Evolutionary conservation across 768 basidiomycete genomes (phyloP).

Genomic region (Cytidiella melzeri): DNA sequence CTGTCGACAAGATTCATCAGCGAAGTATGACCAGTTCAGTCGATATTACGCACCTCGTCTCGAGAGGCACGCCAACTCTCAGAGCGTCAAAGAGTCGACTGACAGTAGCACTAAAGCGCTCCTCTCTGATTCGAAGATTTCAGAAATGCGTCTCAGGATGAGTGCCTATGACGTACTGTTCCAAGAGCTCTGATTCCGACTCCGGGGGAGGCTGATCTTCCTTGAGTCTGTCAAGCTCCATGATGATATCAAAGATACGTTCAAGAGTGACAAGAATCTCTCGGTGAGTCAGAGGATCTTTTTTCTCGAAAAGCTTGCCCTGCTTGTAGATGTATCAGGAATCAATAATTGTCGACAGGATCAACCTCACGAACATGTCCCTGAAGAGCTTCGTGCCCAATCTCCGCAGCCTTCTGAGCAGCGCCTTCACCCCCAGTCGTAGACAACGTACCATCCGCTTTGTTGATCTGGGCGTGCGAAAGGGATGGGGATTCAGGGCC

Average conservation of each 20-base stretch:
- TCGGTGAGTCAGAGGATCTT: slow-evolving; percentile 72
- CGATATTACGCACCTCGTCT: slow-evolving; percentile 63
- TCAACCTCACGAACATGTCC: slow-evolving; percentile 46
- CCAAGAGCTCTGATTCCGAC: slow-evolving; percentile 33
- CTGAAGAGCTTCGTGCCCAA: slow-evolving; percentile 69
- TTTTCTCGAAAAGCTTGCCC: slow-evolving; percentile 47
- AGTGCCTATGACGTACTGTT: slow-evolving; percentile 38
- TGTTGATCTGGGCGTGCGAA: slow-evolving; percentile 46
- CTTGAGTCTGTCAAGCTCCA: slow-evolving; percentile 80
- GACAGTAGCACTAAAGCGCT: slow-evolving; percentile 49
- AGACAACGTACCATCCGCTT: slow-evolving; percentile 36
- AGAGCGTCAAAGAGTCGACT: slow-evolving; percentile 76
- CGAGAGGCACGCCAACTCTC: slow-evolving; percentile 85
- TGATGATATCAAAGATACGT: slow-evolving; percentile 74
- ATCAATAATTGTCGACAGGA: not conserved
- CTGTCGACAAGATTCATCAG: slow-evolving; percentile 35
- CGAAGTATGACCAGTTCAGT: not conserved
- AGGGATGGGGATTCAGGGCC: slow-evolving; percentile 32
- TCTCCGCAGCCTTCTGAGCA: slow-evolving; percentile 67
- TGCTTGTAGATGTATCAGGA: slow-evolving; percentile 27
- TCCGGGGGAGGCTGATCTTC: slow-evolving; percentile 70
- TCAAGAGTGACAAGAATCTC: slow-evolving; percentile 79
- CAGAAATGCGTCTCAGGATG: not conserved
- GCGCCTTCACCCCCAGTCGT: slow-evolving; percentile 45
- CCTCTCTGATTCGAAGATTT: slow-evolving; percentile 38